Evolutionary conservation across 1,139 yeast genomes (phyloP).

Genomic region (Hyphopichia burtonii): DNA sequence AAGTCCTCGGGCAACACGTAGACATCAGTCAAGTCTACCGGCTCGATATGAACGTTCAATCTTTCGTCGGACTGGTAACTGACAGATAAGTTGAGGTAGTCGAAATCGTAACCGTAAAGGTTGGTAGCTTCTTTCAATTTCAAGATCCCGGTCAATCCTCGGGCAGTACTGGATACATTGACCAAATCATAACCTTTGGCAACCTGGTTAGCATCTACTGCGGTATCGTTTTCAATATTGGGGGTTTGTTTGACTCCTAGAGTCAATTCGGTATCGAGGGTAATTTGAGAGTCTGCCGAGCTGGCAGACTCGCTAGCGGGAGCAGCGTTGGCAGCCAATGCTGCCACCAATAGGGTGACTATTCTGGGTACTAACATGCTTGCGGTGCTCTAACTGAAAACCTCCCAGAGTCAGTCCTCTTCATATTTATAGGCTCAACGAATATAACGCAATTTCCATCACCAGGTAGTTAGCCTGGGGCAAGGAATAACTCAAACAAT

Average conservation of each 20-base stretch:
- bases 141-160: constrained; percentile 22
- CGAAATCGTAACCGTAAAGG: constrained; percentile 30
- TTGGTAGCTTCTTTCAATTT: constrained; percentile 22
- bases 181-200: constrained; percentile 24
- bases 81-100: constrained; percentile 23
- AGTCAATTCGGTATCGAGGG: constrained; percentile 15
- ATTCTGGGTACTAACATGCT: too few species aligned
- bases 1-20: constrained; percentile 22
- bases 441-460: too few species aligned
- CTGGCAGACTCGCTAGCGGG: neutral
- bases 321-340: neutral
- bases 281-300: constrained; percentile 1
- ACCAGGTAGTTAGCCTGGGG: too few species aligned
- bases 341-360: too few species aligned
- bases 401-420: too few species aligned
- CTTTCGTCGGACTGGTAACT: constrained; percentile 23
- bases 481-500: too few species aligned
- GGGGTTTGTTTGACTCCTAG: constrained; percentile 23
- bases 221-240: constrained; percentile 21
- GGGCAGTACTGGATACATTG: constrained; percentile 12
- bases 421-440: too few species aligned
- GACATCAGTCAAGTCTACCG: constrained; percentile 22
- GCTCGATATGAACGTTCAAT: constrained; percentile 24
- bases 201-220: constrained; percentile 25
- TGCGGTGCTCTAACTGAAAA: too few species aligned